Percentiles rank a stretch among this genome's conserved stretches.
These are phyloP conservation scores for Nicotiana sylvestris DNA, from an alignment of 257 asterid genomes.

Conservation along the genomic window DNA sequence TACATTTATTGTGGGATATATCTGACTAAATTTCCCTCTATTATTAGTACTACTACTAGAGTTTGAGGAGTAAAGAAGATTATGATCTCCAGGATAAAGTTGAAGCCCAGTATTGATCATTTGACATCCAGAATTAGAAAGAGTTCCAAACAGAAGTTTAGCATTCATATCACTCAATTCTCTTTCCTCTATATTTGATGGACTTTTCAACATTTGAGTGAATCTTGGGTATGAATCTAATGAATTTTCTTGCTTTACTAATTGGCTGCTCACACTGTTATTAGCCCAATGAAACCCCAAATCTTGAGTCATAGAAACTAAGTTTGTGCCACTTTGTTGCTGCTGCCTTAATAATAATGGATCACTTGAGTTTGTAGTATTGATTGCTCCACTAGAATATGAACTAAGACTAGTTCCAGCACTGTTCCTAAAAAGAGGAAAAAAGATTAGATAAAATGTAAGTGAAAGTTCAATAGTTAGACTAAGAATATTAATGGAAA, in stretches of 20 bases:
- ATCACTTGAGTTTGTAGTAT: constrained; percentile 23
- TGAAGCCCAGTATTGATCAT: constrained; percentile 18
- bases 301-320: constrained; percentile 45
- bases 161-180: constrained; percentile 23
- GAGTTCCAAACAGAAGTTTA: constrained; percentile 40
- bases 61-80: constrained; percentile 19
- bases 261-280: background rate
- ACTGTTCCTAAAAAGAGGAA: constrained; percentile 9
- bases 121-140: constrained; percentile 17
- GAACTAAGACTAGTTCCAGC: constrained; percentile 21
- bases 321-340: constrained; percentile 25
- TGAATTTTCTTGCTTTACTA: constrained; percentile 42
- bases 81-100: constrained; percentile 2
- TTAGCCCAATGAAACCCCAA: constrained; percentile 41
- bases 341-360: constrained; percentile 11
- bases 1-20: constrained; percentile 44
- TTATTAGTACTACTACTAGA: background rate
- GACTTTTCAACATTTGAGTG: constrained; percentile 41
- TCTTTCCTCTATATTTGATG: constrained; percentile 26
- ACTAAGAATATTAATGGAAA: background rate
- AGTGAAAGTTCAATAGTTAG: background rate
- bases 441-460: background rate
- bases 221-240: constrained; percentile 32
- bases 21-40: constrained; percentile 41
- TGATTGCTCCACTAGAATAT: constrained; percentile 10